Percentiles rank a stretch among this genome's conserved stretches.
Evolutionary conservation across 2,329 filamentous ascomycete genomes (phyloP).

Genomic region (Simplicillium sp.): DNA sequence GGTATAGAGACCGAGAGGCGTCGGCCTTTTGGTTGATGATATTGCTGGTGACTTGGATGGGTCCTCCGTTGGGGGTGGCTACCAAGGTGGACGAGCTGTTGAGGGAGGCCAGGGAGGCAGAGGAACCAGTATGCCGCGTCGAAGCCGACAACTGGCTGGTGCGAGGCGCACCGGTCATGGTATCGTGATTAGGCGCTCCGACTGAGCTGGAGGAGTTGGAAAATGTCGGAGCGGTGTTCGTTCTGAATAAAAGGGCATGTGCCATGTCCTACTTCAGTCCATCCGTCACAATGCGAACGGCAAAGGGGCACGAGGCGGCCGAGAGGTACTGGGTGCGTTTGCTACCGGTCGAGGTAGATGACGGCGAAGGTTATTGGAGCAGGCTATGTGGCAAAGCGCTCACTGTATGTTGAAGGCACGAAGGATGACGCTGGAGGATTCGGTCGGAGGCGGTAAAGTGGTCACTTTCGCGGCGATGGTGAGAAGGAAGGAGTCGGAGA

Average conservation of each 20-base stretch:
- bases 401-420: background rate
- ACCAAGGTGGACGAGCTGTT: slow-evolving; percentile 32
- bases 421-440: background rate
- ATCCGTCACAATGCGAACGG: slow-evolving; percentile 20
- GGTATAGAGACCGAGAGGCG: slow-evolving; percentile 83
- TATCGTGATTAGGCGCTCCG: slow-evolving; percentile 32
- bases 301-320: slow-evolving; percentile 1
- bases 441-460: background rate
- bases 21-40: slow-evolving; percentile 97
- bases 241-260: slow-evolving; percentile 50
- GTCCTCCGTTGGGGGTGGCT: slow-evolving; percentile 39
- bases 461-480: too few relatives aligned
- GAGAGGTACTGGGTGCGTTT: background rate
- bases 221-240: slow-evolving; percentile 48
- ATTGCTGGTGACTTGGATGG: slow-evolving; percentile 72
- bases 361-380: background rate
- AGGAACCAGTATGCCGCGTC: slow-evolving; percentile 44
- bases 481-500: too few relatives aligned
- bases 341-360: background rate
- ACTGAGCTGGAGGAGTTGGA: slow-evolving; percentile 36
- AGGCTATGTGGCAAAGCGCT: too few relatives aligned
- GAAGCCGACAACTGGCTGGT: slow-evolving; percentile 55
- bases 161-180: slow-evolving; percentile 44
- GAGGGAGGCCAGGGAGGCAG: slow-evolving; percentile 41
- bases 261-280: slow-evolving; percentile 41